A percentile compares a stretch with the other conserved stretches of the same genome.
These are phyloP conservation scores for Vanderwaltozyma polyspora DNA, from an alignment of 805 yeast genomes.

Conservation along the genomic window DNA sequence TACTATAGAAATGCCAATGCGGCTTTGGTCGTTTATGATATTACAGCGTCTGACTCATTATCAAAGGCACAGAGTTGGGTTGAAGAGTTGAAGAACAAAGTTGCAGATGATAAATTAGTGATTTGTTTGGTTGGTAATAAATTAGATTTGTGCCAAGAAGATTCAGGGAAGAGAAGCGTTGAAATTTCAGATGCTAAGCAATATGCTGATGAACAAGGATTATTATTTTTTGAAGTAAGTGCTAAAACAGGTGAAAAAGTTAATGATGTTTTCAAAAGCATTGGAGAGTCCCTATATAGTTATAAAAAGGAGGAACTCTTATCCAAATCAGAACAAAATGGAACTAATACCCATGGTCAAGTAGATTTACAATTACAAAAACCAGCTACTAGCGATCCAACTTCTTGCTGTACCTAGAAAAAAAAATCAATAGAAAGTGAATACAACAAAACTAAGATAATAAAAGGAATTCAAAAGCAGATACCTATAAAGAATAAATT, in stretches of 20 bases:
- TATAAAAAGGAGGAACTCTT: constrained; percentile 17
- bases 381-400: constrained; percentile 34
- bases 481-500: no score
- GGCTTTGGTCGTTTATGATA: constrained; percentile 82
- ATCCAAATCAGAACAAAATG: constrained; percentile 6
- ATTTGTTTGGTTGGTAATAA: constrained; percentile 87
- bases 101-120: constrained; percentile 53
- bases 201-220: constrained; percentile 82
- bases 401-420: constrained; percentile 32
- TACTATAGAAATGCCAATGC: constrained; percentile 71
- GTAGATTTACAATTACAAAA: constrained; percentile 30
- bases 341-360: constrained; percentile 5
- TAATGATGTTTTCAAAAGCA: constrained; percentile 80
- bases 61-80: constrained; percentile 80
- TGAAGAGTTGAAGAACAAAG: constrained; percentile 81
- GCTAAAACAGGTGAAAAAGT: constrained; percentile 88
- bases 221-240: constrained; percentile 85
- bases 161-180: constrained; percentile 51
- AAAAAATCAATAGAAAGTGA: constrained; percentile 32
- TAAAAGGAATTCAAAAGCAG: no score
- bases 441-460: no score
- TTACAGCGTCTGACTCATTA: constrained; percentile 60
- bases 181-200: constrained; percentile 65
- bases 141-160: constrained; percentile 42
- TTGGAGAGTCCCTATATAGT: constrained; percentile 54